A percentile compares a stretch with the other conserved stretches of the same genome.
Conservation (phyloP, 2,329 filamentous ascomycete genomes). For the Aureobasidium sp. region DNA sequence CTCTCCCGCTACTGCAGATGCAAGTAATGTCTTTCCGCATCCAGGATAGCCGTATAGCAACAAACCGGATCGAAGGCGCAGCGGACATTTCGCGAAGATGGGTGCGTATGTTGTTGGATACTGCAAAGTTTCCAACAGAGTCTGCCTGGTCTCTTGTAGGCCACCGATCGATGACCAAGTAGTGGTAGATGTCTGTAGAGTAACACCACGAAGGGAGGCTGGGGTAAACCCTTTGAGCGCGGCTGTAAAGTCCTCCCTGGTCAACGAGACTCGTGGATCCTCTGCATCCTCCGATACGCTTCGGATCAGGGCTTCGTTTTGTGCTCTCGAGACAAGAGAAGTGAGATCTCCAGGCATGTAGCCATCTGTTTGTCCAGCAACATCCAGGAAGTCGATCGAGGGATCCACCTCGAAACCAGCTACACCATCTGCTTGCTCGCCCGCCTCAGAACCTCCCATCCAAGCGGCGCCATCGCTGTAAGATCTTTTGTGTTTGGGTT, state of each 20-base stretch:
- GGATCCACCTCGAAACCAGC: constrained; percentile 65
- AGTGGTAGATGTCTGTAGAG: constrained; percentile 83
- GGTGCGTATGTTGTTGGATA: constrained; percentile 97
- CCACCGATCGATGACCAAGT: constrained; percentile 91
- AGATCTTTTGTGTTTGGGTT: neutral
- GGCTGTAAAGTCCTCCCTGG: constrained; percentile 66
- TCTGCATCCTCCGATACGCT: constrained; percentile 47
- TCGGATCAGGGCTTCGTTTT: constrained; percentile 87
- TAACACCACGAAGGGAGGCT: constrained; percentile 87
- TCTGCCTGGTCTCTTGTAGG: constrained; percentile 73
- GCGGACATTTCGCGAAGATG: constrained; percentile 90
- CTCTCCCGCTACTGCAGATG: constrained; percentile 93
- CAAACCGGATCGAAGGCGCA: constrained; percentile 87
- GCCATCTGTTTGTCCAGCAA: constrained; percentile 89
- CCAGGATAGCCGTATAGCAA: constrained; percentile 92
- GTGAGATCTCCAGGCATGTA: constrained; percentile 96
- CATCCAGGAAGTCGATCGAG: constrained; percentile 79
- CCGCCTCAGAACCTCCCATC: constrained; percentile 60
- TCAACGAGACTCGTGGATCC: constrained; percentile 51
- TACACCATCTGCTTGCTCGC: constrained; percentile 29
- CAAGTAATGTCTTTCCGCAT: constrained; percentile 91
- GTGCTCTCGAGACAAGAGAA: constrained; percentile 74
- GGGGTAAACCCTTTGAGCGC: constrained; percentile 91
- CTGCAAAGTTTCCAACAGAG: constrained; percentile 88
- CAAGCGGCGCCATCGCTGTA: constrained; percentile 36